A percentile compares a stretch with the other conserved stretches of the same genome.
Conservation (phyloP, 1,284 basidiomycete species). For the Vanrija humicola region DNA sequence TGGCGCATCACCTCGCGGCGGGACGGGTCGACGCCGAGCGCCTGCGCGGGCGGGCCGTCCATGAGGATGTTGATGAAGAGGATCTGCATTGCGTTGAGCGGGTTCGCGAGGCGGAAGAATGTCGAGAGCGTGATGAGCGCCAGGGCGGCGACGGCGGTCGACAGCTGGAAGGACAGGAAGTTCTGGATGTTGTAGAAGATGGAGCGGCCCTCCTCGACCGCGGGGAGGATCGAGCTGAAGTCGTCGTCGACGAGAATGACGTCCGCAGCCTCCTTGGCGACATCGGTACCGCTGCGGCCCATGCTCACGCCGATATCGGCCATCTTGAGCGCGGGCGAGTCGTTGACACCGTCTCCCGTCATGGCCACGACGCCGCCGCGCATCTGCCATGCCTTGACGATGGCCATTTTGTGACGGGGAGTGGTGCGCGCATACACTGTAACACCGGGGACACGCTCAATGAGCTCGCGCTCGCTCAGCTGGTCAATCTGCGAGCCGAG, state of each 20-base stretch:
- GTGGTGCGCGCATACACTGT: conserved; percentile 93
- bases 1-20: conserved; percentile 83
- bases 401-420: conserved; percentile 95
- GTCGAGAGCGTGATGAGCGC: conserved; percentile 93
- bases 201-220: conserved; percentile 95
- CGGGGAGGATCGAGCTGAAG: conserved; percentile 88
- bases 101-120: conserved; percentile 80
- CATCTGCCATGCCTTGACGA: conserved; percentile 86
- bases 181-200: conserved; percentile 99
- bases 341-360: conserved; percentile 98
- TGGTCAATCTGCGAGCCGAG: conserved; percentile 84
- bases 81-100: conserved; percentile 97
- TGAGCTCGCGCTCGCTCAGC: conserved; percentile 72
- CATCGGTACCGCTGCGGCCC: conserved; percentile 95
- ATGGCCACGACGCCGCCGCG: conserved; percentile 89
- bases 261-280: conserved; percentile 96
- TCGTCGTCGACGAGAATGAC: conserved; percentile 97
- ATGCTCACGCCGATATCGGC: conserved; percentile 97
- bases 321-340: conserved; percentile 94
- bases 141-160: conserved; percentile 90
- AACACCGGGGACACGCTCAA: conserved; percentile 73
- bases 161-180: conserved; percentile 94
- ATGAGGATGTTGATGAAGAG: conserved; percentile 98
- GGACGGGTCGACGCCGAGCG: conserved; percentile 92
- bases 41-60: conserved; percentile 97